These are phyloP conservation scores for Chlamydomonas eustigma DNA, from an alignment of 139 green algal species.

Conservation along the genomic window DNA sequence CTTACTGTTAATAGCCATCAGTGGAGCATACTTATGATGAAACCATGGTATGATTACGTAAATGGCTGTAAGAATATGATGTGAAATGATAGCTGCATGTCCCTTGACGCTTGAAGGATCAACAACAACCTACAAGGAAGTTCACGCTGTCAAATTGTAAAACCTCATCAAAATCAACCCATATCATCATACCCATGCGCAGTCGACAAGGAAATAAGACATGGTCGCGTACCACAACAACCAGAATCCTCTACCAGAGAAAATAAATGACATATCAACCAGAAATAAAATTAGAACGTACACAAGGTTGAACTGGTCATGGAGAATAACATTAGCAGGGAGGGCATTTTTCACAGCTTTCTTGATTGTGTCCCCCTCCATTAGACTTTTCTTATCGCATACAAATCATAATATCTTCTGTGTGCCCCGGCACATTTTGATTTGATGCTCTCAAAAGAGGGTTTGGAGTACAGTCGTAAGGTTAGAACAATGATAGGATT, in stretches of 20 bases:
- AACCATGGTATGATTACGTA: not conserved
- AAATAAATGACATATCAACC: not conserved
- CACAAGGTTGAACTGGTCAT: slow-evolving; percentile 7
- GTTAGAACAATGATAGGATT: too few species aligned
- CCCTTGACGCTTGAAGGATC: slow-evolving; percentile 4
- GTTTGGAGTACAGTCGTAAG: too few species aligned
- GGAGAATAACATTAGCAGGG: not conserved
- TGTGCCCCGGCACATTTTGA: too few species aligned
- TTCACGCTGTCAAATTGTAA: not conserved
- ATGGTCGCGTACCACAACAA: not conserved
- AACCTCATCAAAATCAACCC: not conserved
- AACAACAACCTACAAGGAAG: not conserved
- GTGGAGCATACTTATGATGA: not conserved
- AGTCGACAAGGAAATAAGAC: not conserved
- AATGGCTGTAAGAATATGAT: slow-evolving; percentile 1
- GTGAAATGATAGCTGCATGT: not conserved
- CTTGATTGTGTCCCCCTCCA: too few species aligned
- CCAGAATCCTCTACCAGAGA: not conserved
- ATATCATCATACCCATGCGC: not conserved
- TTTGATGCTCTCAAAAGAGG: too few species aligned
- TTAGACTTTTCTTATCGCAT: too few species aligned
- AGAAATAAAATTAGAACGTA: not conserved
- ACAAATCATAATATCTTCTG: too few species aligned
- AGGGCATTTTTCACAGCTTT: too few species aligned
- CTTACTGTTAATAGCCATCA: slow-evolving; percentile 13